Evolutionary conservation across 2,329 filamentous ascomycete genomes (phyloP).

Genomic region (Venturiaceae sp.): DNA sequence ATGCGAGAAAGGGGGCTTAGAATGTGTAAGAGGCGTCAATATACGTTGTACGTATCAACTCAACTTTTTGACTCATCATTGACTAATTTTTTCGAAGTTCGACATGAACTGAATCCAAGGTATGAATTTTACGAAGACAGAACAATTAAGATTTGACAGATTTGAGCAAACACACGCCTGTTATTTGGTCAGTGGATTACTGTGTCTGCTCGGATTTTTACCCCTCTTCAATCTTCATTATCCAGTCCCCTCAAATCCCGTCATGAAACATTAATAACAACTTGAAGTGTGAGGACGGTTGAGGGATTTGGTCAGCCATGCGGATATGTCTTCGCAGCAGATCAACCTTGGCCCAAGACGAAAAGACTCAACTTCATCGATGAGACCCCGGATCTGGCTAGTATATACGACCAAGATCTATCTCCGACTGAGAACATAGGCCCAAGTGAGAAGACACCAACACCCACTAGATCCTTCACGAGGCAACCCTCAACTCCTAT

Average conservation of each 20-base stretch:
- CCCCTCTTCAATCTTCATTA: too few species aligned
- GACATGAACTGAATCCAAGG: slow-evolving; percentile 2
- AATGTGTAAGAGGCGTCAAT: not conserved
- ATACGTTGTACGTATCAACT: not conserved
- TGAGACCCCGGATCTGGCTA: slow-evolving; percentile 21
- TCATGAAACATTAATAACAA: too few species aligned
- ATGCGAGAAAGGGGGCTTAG: not conserved
- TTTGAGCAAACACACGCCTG: too few species aligned
- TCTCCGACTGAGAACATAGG: slow-evolving; percentile 8
- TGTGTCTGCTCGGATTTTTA: too few species aligned
- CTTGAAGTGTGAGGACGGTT: slow-evolving; percentile 13
- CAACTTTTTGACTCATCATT: too few species aligned
- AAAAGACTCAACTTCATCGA: slow-evolving; percentile 20
- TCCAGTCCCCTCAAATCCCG: too few species aligned
- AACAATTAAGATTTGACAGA: too few species aligned
- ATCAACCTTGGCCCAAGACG: slow-evolving; percentile 21
- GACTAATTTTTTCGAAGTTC: not conserved
- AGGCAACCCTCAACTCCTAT: not conserved
- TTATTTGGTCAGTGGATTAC: too few species aligned
- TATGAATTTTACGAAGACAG: too few species aligned
- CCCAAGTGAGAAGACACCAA: not conserved
- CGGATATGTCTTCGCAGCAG: slow-evolving; percentile 20
- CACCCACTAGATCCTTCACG: not conserved
- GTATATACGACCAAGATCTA: slow-evolving; percentile 19
- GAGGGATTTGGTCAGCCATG: slow-evolving; percentile 17